Conservation (phyloP, 1,139 yeast genomes). For the Candida glucosophila region DNA sequence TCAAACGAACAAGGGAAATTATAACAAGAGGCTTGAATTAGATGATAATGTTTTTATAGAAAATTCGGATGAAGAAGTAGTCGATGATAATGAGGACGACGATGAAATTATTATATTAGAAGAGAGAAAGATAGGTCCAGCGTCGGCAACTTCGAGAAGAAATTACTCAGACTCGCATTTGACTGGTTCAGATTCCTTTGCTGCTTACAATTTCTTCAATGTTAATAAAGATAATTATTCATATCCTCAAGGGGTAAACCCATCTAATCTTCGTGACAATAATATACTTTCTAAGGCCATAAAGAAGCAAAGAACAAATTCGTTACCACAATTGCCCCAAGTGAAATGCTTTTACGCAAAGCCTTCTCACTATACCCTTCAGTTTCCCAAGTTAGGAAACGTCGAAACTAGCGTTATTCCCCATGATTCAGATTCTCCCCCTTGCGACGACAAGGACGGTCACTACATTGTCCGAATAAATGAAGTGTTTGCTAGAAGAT, state of each 20-base stretch:
- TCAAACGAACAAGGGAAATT: slow-evolving; percentile 5
- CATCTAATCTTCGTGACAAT: slow-evolving; percentile 5
- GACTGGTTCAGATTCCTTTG: slow-evolving; percentile 31
- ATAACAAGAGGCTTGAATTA: slow-evolving; percentile 2
- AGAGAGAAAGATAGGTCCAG: slow-evolving; percentile 18
- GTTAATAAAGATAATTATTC: slow-evolving; percentile 15
- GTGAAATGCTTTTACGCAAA: slow-evolving; percentile 36
- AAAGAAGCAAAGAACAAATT: slow-evolving; percentile 58
- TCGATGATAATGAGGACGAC: slow-evolving; percentile 14
- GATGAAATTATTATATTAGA: slow-evolving; percentile 25
- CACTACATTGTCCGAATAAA: slow-evolving; percentile 64
- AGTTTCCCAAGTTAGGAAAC: slow-evolving; percentile 37
- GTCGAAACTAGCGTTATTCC: slow-evolving; percentile 34
- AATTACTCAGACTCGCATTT: slow-evolving; percentile 34
- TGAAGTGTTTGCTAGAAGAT: slow-evolving; percentile 58
- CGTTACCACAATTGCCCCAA: slow-evolving; percentile 64
- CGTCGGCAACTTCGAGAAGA: slow-evolving; percentile 16
- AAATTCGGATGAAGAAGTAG: slow-evolving; percentile 26
- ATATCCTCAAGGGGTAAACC: slow-evolving; percentile 7
- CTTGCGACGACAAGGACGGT: slow-evolving; percentile 72
- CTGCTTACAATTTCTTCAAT: slow-evolving; percentile 39
- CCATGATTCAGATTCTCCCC: slow-evolving; percentile 30
- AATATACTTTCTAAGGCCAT: slow-evolving; percentile 4
- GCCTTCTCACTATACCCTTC: slow-evolving; percentile 29
- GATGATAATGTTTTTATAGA: slow-evolving; percentile 4